A percentile compares a stretch with the other conserved stretches of the same genome.
Evolutionary conservation across 345 rosid species (phyloP).

Genomic region (Syzygium aqueum): DNA sequence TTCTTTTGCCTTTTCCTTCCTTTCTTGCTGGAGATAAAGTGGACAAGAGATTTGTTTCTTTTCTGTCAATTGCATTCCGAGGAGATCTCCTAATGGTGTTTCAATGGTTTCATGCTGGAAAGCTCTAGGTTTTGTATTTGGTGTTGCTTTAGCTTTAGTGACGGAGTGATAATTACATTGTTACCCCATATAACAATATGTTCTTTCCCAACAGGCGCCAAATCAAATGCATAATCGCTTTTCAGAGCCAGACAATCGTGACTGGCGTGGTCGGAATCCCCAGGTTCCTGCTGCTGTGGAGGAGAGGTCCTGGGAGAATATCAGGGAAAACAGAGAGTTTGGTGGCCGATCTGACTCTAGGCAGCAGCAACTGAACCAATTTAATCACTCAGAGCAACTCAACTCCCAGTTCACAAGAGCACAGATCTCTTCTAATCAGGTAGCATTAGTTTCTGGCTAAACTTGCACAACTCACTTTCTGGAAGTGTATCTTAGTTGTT

Average conservation of each 20-base stretch:
- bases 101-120: neutral
- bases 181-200: neutral
- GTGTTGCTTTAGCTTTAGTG: neutral
- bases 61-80: neutral
- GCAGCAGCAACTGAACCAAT: neutral
- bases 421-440: conserved; percentile 41
- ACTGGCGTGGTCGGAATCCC: conserved; percentile 60
- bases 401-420: conserved; percentile 6
- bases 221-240: conserved; percentile 32
- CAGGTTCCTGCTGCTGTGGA: conserved; percentile 37
- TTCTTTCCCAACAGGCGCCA: conserved; percentile 12
- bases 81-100: neutral
- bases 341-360: conserved; percentile 5
- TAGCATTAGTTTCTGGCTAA: conserved; percentile 20
- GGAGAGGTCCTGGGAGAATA: conserved; percentile 51
- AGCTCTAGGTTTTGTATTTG: neutral
- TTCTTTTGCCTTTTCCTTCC: neutral
- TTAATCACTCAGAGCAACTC: neutral
- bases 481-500: neutral
- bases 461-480: neutral
- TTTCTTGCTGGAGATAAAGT: neutral
- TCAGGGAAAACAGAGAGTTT: conserved; percentile 32
- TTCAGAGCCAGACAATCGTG: conserved; percentile 66
- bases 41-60: neutral
- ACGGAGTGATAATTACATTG: neutral